Evolutionary conservation across 208 protist genomes (phyloP).

Genomic region (Leishmania turanica): DNA sequence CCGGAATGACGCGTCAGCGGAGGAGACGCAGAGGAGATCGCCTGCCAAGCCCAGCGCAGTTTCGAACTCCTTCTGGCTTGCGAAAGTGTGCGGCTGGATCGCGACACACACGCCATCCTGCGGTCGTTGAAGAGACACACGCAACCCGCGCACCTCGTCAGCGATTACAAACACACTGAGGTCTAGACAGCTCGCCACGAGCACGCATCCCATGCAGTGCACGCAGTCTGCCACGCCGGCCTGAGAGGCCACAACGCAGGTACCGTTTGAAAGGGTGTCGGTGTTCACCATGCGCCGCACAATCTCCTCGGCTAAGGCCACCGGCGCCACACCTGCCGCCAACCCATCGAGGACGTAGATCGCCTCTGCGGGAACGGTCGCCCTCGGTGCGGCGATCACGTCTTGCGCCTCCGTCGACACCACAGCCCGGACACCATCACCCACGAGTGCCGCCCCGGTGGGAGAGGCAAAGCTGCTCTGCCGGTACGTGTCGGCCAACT

Average conservation of each 20-base stretch:
- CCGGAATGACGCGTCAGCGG: conserved; percentile 35
- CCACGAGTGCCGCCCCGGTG: conserved; percentile 26
- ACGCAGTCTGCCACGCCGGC: conserved; percentile 39
- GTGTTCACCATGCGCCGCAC: conserved; percentile 59
- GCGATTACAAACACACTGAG: conserved; percentile 44
- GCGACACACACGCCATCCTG: conserved; percentile 17
- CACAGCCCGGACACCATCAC: conserved; percentile 31
- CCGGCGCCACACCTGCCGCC: conserved; percentile 35
- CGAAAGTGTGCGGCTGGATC: conserved; percentile 44
- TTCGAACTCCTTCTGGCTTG: conserved; percentile 49
- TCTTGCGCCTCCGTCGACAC: conserved; percentile 51
- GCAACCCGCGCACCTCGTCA: conserved; percentile 26
- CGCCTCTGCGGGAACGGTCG: conserved; percentile 21
- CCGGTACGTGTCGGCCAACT: conserved; percentile 49
- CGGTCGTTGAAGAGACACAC: conserved; percentile 20
- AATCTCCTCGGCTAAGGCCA: conserved; percentile 69
- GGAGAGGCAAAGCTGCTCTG: conserved; percentile 22
- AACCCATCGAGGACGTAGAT: conserved; percentile 64
- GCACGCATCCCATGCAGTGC: conserved; percentile 55
- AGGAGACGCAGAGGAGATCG: conserved; percentile 64
- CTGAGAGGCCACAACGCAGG: conserved; percentile 47
- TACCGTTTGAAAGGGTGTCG: conserved; percentile 51
- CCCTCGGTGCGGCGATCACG: conserved; percentile 9
- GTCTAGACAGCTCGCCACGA: conserved; percentile 77
- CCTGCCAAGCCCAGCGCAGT: conserved; percentile 59